Base-by-base conservation (phyloP, 306 rosid genomes). In the Pueraria montana region DNA sequence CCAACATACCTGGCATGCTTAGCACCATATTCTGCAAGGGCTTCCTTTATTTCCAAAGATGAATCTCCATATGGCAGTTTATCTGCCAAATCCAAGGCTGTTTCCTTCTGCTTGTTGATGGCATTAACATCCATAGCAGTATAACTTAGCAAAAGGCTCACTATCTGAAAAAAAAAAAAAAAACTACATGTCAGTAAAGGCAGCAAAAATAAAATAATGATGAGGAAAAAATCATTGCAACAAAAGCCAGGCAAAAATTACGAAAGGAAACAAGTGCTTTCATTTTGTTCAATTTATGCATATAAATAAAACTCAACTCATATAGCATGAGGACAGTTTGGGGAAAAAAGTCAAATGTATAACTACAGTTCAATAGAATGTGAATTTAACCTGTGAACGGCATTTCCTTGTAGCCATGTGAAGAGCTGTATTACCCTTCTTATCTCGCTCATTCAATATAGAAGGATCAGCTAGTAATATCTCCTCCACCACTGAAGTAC, bases 81-180 rank as follows among this genome's bases (percentile, higher is more conserved):
- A 76, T 94, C 97, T 4, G 99, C 94, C 87, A 96, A 92, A 89
- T 96, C 99, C 92, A 91, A 90, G 20, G 97, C 97, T 3, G 99
- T 94, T 75, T 96, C 98, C 0, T 42, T 86, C 52, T 92, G 93
- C 83, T 80, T 93, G 72, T 96, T 96, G 80, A 96, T 89, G 20
- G 90, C 93, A 24, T 96, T 96, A 69, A 96, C 88, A 40, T 94
- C 94, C 75, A 89, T 42, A 48, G 96, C 88, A 50, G 82, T 64
- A 82, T 87, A 89, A 84, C 56, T 89, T 65, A 96, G 86, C 88
- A 96, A 74, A 80, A 90, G 83, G 82, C 43, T 53, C 74, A 94
- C 92, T 76, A 89, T 92, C 99, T 96, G 94, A 49, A 66, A 89
- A 34, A 42, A 30, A 78, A 5, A 5, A 34, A 34, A 34, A 34